Evolutionary conservation across 2,329 filamentous ascomycete species (phyloP).

Genomic region (Penicillium sp.): DNA sequence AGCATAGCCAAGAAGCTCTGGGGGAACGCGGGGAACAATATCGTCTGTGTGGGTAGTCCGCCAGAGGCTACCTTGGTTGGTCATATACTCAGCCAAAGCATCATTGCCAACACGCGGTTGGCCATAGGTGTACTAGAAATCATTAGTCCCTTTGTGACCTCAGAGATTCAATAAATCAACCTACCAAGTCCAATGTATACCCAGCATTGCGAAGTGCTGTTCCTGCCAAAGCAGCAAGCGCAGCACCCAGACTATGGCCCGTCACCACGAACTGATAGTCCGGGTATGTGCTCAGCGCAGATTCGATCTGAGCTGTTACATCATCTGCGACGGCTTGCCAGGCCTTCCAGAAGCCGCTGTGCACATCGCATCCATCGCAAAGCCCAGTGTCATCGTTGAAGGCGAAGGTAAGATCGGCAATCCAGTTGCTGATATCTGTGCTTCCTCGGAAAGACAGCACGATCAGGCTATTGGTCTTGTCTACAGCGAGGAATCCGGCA

Average conservation of each 20-base stretch:
- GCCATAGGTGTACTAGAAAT: constrained; percentile 44
- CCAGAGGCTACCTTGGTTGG: constrained; percentile 36
- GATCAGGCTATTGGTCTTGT: constrained; percentile 44
- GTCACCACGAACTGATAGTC: constrained; percentile 48
- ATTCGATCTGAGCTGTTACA: constrained; percentile 41
- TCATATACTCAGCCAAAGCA: constrained; percentile 41
- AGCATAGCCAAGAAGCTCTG: constrained; percentile 31
- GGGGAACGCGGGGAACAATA: constrained; percentile 41
- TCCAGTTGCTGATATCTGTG: constrained; percentile 31
- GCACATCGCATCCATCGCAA: constrained; percentile 47
- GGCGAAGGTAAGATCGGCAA: constrained; percentile 34
- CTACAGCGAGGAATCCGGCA: constrained; percentile 50
- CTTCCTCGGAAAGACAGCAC: constrained; percentile 41
- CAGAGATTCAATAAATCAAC: constrained; percentile 2
- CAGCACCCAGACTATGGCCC: constrained; percentile 55
- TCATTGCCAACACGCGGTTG: constrained; percentile 44
- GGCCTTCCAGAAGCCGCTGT: constrained; percentile 50
- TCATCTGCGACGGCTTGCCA: constrained; percentile 42
- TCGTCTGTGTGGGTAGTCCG: constrained; percentile 43
- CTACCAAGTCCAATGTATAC: constrained; percentile 45
- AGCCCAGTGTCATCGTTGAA: constrained; percentile 34
- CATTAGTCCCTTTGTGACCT: not conserved
- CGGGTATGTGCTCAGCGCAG: constrained; percentile 33
- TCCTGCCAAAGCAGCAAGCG: constrained; percentile 51
- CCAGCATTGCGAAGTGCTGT: constrained; percentile 47